Conservation (phyloP, 2,329 filamentous ascomycete genomes). For the Xylariaceae sp. region DNA sequence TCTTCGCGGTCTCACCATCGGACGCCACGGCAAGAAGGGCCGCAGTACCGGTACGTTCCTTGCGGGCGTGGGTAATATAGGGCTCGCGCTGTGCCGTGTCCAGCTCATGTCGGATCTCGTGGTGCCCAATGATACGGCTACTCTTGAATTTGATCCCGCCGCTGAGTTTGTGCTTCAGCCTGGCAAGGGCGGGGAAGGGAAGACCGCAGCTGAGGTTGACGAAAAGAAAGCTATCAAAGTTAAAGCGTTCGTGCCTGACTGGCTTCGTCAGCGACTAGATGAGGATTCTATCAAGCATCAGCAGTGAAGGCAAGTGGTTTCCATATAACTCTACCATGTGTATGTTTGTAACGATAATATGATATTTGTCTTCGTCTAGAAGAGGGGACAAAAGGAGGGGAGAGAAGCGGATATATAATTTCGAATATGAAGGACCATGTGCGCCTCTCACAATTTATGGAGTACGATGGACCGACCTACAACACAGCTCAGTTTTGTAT, state of each 20-base stretch:
- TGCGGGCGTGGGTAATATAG: slow-evolving; percentile 80
- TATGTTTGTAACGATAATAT: too few relatives aligned
- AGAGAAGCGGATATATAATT: background rate
- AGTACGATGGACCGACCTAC: background rate
- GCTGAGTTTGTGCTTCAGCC: slow-evolving; percentile 67
- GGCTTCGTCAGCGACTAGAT: slow-evolving; percentile 61
- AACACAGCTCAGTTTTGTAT: background rate
- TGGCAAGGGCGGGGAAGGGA: slow-evolving; percentile 47
- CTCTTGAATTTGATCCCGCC: slow-evolving; percentile 64
- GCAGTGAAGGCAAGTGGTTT: too few relatives aligned
- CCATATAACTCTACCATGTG: too few relatives aligned
- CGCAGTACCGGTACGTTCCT: slow-evolving; percentile 84
- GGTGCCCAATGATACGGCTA: slow-evolving; percentile 72
- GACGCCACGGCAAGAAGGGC: slow-evolving; percentile 60
- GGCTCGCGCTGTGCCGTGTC: slow-evolving; percentile 83
- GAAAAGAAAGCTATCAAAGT: slow-evolving; percentile 56
- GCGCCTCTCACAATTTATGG: background rate
- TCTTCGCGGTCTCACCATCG: slow-evolving; percentile 54
- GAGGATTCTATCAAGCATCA: too few relatives aligned
- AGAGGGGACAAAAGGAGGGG: too few relatives aligned
- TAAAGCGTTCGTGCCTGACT: slow-evolving; percentile 85
- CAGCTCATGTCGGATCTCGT: slow-evolving; percentile 88
- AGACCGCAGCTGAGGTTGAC: slow-evolving; percentile 34
- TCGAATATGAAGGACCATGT: too few relatives aligned
- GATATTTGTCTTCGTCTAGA: too few relatives aligned